Conservation (phyloP, 768 basidiomycete species). For the Cyclocybe cylindracea region DNA sequence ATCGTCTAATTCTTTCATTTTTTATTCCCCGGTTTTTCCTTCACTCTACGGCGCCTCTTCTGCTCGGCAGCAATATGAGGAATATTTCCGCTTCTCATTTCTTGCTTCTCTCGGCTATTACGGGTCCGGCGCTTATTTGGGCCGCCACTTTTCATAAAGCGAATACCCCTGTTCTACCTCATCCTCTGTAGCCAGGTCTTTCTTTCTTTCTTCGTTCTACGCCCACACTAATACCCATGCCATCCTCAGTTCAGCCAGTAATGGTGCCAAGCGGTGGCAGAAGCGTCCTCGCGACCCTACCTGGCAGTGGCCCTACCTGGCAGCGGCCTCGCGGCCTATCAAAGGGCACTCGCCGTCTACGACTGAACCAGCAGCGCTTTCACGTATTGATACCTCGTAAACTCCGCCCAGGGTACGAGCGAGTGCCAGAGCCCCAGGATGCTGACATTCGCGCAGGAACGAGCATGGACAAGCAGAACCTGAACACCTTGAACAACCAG, state of each 20-base stretch:
- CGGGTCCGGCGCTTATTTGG: conserved; percentile 4
- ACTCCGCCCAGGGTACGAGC: conserved; percentile 15
- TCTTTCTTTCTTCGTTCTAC: not conserved
- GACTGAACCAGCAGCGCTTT: conserved; percentile 15
- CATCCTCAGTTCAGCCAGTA: conserved; percentile 22
- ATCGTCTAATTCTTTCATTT: not conserved
- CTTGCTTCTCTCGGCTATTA: conserved; percentile 5
- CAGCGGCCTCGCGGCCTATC: conserved; percentile 27
- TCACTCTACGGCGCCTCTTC: too few species aligned
- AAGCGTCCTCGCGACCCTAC: too few species aligned
- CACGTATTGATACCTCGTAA: conserved; percentile 19
- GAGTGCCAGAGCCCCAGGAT: conserved; percentile 28
- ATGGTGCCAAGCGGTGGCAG: conserved; percentile 21
- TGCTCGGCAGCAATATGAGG: not conserved
- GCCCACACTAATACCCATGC: not conserved
- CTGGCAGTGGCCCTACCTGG: too few species aligned
- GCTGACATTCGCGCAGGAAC: conserved; percentile 24
- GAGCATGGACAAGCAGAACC: conserved; percentile 32
- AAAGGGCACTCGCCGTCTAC: conserved; percentile 22
- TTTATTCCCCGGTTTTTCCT: not conserved
- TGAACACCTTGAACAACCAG: conserved; percentile 28
- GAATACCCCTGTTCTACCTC: conserved; percentile 34
- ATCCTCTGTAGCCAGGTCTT: conserved; percentile 22
- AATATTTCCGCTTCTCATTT: not conserved
- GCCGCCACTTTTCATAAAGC: conserved; percentile 25